phyloP scores from a whole-genome alignment of 805 yeast species.

The Komagataella phaffii region DNA sequence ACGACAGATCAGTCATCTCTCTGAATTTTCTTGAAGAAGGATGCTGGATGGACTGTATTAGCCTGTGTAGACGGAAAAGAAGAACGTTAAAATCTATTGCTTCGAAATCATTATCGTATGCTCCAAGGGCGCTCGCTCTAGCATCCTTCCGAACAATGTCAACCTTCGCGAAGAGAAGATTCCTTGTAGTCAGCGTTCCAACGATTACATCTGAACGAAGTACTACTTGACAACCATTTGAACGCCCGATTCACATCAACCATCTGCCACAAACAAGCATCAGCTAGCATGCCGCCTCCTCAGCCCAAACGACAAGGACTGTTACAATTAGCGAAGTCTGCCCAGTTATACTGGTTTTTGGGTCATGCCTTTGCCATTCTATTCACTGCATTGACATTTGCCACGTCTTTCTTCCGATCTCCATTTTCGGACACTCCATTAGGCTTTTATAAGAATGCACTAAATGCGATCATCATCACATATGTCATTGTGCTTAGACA shows the following conservation, averaged over 20 bases:
- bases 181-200: not conserved
- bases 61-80: too few relatives aligned
- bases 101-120: too few relatives aligned
- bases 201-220: not conserved
- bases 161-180: not conserved
- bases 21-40: too few relatives aligned
- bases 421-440: conserved; percentile 15
- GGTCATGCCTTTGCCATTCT: conserved; percentile 41
- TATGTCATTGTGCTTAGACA: conserved; percentile 53
- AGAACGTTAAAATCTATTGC: too few relatives aligned
- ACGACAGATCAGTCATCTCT: not conserved
- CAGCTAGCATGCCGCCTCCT: not conserved
- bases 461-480: conserved; percentile 41
- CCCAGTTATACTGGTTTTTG: conserved; percentile 60
- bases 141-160: not conserved
- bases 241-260: not conserved
- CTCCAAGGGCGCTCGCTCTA: too few relatives aligned
- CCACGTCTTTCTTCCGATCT: conserved; percentile 27
- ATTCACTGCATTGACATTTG: conserved; percentile 24
- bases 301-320: not conserved
- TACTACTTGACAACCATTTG: not conserved
- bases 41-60: too few relatives aligned
- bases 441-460: conserved; percentile 25
- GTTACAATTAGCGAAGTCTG: conserved; percentile 19
- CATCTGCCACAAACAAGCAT: not conserved